Evolutionary conservation across 1,284 basidiomycete genomes (phyloP), one percentile per base, ranked within the genome.

Genomic region (Pascua guehoae): DNA sequence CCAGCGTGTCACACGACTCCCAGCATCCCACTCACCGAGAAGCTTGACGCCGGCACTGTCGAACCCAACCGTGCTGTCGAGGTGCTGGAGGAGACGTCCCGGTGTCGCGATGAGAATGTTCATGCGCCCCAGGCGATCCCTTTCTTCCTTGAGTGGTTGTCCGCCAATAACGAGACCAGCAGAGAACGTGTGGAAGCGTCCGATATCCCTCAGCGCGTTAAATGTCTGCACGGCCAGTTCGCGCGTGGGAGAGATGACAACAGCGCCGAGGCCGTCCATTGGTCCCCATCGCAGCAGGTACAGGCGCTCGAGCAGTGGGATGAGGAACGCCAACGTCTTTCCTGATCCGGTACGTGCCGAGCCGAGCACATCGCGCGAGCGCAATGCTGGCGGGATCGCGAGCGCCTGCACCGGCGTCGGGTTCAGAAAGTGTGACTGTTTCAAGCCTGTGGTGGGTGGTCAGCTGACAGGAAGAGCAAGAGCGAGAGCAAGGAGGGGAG

Each of bases 211-310:
- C 11, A 98, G 79, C 7, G 98, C 94, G 56, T 95, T 92, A 74
- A 98, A 98, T 63, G 96, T 98, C 81, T 98, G 94, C 12, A 97
- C 89, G 1, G 94, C 93, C 53, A 98, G 80, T 78, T 98, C 96
- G 56, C 95, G 83, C 1, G 95, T 98, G 1, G 96, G 96, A 4
- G 91, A 94, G 63, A 98, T 91, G 64, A 98, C 86, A 47, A 98
- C 78, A 1, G 93, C 95, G 11, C 96, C 94, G 4, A 98, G 82
- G 8, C 89, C 89, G 72, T 91, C 89, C 61, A 85, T 83, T 4
- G 85, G 85, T 0, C 88, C 88, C 89, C 89, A 91, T 69, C 85
- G 87, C 56, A 80, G 79, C 47, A 87, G 81, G 67, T 88, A 87
- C 32, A 91, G 80, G 32, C 85, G 79, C 77, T 91, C 89, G 43